Base-by-base conservation (phyloP, 495 filamentous ascomycete species). In the Penicillium ochrochloron region DNA sequence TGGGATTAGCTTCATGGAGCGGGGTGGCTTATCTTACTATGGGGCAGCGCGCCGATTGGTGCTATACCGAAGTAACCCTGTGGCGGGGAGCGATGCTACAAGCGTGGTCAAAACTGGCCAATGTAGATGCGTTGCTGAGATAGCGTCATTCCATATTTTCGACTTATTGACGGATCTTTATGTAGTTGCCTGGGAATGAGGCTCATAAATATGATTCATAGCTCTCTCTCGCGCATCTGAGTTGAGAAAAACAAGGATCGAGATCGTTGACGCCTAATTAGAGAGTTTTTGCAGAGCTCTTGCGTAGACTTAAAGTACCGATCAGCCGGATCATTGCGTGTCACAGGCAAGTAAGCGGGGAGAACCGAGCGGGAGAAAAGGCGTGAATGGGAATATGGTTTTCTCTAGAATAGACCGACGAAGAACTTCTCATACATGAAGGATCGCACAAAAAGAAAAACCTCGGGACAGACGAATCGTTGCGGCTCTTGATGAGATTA, bases 11-110 rank as follows among this genome's bases (percentile, higher is more conserved):
- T 56, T 35, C 12, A 56, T 15, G 3, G 14, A 15, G 25, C 29
- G 53, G 53, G 10, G 53, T 56, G 53, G 53, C 53, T 27, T 41
- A 8, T 39, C 34, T 2, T 5, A 25, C 7, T n/a, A 21, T 42
- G 33, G 33, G 31, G 29, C 27, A 31, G 48, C 17, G 15, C 53
- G 31, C 53, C 19, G n/a, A 56, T 56, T 56, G 53, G 53, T 56
- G 25, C 48, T 52, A 52, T 52, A 31, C 25, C 12, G 48, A 52
- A 29, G 48, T 31, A 52, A 31, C 23, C 48, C 25, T 52, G 25
- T 0, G 5, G 48, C 48, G 23, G 48, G 48, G 48, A 17, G 10
- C 44, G 21, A 8, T 5, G 21, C 48, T 17, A 23, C 6, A 31
- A 31, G n/a, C 25, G 1, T 48, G 29, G 23, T n/a, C 48, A 11